A percentile compares a stretch with the other conserved stretches of the same genome.
Evolutionary conservation across 1,139 yeast species (phyloP).

Genomic region (Lodderomyces pseudojiufengensis): DNA sequence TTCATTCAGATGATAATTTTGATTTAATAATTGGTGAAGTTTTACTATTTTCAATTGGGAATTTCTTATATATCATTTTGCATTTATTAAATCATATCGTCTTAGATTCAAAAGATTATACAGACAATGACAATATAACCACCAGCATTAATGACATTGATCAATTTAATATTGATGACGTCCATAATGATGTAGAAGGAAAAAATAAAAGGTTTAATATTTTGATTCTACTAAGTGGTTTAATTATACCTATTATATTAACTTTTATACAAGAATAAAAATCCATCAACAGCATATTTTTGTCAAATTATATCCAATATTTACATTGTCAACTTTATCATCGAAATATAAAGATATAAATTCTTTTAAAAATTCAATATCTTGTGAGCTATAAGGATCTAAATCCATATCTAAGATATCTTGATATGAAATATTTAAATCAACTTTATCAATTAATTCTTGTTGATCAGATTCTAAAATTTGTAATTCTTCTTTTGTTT

Average conservation of each 20-base stretch:
- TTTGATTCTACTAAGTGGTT: constrained; percentile 15
- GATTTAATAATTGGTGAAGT: constrained; percentile 46
- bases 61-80: constrained; percentile 66
- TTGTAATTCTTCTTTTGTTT: constrained; percentile 12
- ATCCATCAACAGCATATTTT: constrained; percentile 26
- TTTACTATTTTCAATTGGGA: constrained; percentile 66
- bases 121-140: no score
- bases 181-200: constrained; percentile 5
- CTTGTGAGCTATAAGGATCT: constrained; percentile 63
- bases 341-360: constrained; percentile 57
- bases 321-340: constrained; percentile 27
- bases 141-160: no score
- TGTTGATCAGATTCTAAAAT: neutral
- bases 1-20: constrained; percentile 24
- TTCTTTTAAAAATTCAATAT: constrained; percentile 51
- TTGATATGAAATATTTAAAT: constrained; percentile 44
- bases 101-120: no score
- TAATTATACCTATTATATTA: constrained; percentile 15
- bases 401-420: constrained; percentile 71
- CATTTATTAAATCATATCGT: constrained; percentile 59
- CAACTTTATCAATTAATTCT: constrained; percentile 11
- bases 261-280: constrained; percentile 14
- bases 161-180: no score
- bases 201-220: constrained; percentile 9
- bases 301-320: constrained; percentile 31